Conservation (phyloP, 2,329 filamentous ascomycete genomes). For the Trichoderma koningiopsis region DNA sequence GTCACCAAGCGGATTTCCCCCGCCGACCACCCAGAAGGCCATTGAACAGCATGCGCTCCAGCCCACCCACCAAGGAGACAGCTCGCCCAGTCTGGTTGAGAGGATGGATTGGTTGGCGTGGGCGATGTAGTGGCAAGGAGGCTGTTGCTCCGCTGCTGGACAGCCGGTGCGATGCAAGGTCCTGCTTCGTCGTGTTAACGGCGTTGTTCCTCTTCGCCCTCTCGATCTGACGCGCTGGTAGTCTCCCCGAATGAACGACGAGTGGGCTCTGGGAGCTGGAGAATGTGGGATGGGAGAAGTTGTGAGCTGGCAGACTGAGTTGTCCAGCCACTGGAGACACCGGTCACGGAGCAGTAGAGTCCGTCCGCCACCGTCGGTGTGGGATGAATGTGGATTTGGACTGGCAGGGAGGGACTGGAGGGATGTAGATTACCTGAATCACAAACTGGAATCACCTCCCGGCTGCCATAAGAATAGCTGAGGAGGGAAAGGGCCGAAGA, state of each 20-base stretch:
- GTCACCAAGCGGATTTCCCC: conserved; percentile 36
- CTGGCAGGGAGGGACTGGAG: background rate
- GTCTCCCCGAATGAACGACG: background rate
- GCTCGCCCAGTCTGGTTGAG: background rate
- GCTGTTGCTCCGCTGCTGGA: conserved; percentile 18
- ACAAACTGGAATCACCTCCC: conserved; percentile 15
- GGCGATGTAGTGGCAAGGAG: background rate
- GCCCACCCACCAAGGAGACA: conserved; percentile 13
- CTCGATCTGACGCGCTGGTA: background rate
- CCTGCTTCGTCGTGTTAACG: conserved; percentile 20
- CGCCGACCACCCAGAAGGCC: conserved; percentile 45
- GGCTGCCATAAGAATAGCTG: conserved; percentile 16
- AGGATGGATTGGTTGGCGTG: conserved; percentile 11
- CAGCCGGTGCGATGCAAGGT: conserved; percentile 19
- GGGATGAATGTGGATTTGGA: background rate
- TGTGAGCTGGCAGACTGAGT: conserved; percentile 18
- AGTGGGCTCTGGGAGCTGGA: conserved; percentile 10
- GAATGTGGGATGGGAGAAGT: conserved; percentile 7
- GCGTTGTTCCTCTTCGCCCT: background rate
- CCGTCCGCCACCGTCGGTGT: conserved; percentile 13
- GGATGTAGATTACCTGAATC: conserved; percentile 5
- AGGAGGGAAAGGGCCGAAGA: background rate
- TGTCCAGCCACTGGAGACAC: conserved; percentile 5
- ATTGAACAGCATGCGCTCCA: conserved; percentile 42
- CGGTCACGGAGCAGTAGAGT: background rate